phyloP scores from a whole-genome alignment of 2,329 filamentous ascomycete species.

The Cercospora nicotianae region DNA sequence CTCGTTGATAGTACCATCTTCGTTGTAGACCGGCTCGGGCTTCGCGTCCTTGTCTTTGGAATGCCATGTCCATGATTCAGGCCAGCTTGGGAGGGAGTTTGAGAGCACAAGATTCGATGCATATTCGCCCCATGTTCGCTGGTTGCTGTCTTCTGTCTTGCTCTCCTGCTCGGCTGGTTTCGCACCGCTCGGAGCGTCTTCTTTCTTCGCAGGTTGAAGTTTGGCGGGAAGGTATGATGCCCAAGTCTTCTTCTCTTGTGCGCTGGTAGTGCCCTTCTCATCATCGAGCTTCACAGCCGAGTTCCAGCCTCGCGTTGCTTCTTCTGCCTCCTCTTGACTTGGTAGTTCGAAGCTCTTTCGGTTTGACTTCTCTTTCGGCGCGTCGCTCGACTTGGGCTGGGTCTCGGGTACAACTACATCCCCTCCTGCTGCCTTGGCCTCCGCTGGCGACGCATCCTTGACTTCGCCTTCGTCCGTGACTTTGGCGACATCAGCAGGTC shows the following conservation, averaged over 20 bases:
- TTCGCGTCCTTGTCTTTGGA: conserved; percentile 37
- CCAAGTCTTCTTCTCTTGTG: conserved; percentile 41
- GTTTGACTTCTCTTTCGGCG: conserved; percentile 31
- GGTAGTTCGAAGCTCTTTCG: conserved; percentile 36
- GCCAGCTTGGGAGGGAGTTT: conserved; percentile 30
- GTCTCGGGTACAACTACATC: conserved; percentile 35
- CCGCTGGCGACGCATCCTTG: conserved; percentile 26
- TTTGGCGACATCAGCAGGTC: conserved; percentile 25
- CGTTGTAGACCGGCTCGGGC: conserved; percentile 39
- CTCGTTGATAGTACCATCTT: conserved; percentile 40
- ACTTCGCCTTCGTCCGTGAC: conserved; percentile 31
- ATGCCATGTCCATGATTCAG: conserved; percentile 23
- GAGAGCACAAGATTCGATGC: conserved; percentile 33
- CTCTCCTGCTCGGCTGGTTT: conserved; percentile 6
- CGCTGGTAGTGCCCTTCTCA: conserved; percentile 29
- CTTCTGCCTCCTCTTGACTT: conserved; percentile 41
- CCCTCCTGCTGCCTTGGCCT: conserved; percentile 31
- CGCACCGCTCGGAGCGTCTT: not conserved
- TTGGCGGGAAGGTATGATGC: conserved; percentile 37
- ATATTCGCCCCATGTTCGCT: conserved; percentile 37
- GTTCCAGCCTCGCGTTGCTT: conserved; percentile 33
- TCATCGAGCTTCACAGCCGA: conserved; percentile 25
- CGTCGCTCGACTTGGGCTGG: conserved; percentile 22
- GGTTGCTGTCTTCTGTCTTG: conserved; percentile 2
- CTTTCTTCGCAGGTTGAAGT: conserved; percentile 18